Conservation (phyloP, 139 green algal species). For the Spirogloea muscicola region DNA sequence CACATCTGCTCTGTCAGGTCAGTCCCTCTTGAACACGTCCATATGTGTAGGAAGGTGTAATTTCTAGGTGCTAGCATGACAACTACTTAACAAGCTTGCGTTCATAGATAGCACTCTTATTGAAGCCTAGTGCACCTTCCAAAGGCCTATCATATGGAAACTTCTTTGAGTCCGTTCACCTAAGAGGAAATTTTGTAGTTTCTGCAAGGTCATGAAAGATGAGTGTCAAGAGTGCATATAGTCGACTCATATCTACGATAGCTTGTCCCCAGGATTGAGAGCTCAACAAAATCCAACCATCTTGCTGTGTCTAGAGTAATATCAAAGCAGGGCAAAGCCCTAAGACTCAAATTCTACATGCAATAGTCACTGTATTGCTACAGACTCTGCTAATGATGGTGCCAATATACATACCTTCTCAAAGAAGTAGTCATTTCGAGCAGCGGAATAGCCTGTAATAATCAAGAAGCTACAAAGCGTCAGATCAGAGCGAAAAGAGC, state of each 20-base stretch:
- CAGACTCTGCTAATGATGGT: too few species aligned
- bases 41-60: not conserved
- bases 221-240: conserved; percentile 15
- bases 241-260: not conserved
- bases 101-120: too few species aligned
- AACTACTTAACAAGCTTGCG: too few species aligned
- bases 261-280: not conserved
- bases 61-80: not conserved
- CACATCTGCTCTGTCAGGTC: not conserved
- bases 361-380: too few species aligned
- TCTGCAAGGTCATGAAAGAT: conserved; percentile 1
- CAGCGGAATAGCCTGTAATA: conserved; percentile 54
- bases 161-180: not conserved
- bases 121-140: conserved; percentile 64
- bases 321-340: too few species aligned
- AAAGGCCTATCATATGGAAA: not conserved
- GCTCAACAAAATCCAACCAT: conserved; percentile 2
- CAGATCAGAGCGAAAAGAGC: not conserved
- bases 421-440: conserved; percentile 72
- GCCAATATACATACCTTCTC: conserved; percentile 54
- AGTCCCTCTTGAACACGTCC: not conserved
- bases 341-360: too few species aligned
- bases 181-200: conserved; percentile 13
- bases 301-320: too few species aligned
- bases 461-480: conserved; percentile 35